These are phyloP conservation scores for Schizothecium vesticola DNA, from an alignment of 495 filamentous ascomycete genomes.

Conservation along the genomic window DNA sequence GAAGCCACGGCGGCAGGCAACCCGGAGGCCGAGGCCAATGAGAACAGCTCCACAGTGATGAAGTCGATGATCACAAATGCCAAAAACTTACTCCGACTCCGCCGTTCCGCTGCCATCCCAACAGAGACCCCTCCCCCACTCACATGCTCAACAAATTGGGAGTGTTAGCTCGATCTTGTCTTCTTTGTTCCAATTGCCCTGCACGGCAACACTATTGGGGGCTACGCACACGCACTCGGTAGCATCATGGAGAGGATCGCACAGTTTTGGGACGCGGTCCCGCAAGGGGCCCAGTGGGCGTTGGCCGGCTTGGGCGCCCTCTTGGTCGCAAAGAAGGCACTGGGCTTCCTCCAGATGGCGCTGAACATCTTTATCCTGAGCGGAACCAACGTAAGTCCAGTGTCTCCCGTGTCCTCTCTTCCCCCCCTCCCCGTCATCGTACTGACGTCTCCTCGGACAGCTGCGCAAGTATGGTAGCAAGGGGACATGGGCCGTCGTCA, in stretches of 20 bases:
- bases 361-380: conserved; percentile 71
- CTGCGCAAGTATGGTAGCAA: conserved; percentile 85
- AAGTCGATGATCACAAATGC: neutral
- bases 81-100: conserved; percentile 2
- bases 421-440: neutral
- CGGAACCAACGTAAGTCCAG: conserved; percentile 48
- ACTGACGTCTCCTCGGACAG: conserved; percentile 40
- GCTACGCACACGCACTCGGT: neutral
- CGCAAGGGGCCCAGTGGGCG: conserved; percentile 31
- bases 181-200: neutral
- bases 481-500: conserved; percentile 91
- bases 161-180: neutral
- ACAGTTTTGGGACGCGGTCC: conserved; percentile 33
- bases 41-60: neutral
- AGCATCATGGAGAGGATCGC: conserved; percentile 33
- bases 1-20: neutral
- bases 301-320: conserved; percentile 53
- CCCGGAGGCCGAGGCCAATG: neutral
- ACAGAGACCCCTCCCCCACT: neutral
- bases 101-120: neutral
- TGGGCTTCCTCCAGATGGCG: conserved; percentile 60
- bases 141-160: conserved; percentile 1
- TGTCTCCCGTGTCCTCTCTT: neutral
- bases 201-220: neutral
- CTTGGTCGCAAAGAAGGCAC: conserved; percentile 50